These are phyloP conservation scores for Dimargaris xerosporica DNA, from an alignment of 192 early-diverging fungal species.

Conservation along the genomic window DNA sequence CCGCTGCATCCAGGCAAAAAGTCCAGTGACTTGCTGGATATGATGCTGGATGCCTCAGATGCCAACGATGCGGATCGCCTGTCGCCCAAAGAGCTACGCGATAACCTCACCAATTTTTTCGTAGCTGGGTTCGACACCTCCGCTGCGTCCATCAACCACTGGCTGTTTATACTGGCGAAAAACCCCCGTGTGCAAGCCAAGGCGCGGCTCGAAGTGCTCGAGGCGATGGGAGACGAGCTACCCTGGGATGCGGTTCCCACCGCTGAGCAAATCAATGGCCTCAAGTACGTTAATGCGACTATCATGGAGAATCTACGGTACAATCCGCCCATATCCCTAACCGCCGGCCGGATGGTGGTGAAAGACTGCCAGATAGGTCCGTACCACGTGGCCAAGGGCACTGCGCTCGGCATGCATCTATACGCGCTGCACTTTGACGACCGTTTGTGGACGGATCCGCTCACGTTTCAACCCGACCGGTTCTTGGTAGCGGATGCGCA, in stretches of 20 bases:
- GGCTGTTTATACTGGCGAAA: conserved; percentile 27
- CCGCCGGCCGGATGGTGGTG: conserved; percentile 20
- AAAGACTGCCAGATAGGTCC: conserved; percentile 23
- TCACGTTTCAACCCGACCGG: conserved; percentile 29
- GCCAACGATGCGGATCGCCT: conserved; percentile 15
- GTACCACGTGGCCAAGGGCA: conserved; percentile 22
- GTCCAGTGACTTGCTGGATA: conserved; percentile 29
- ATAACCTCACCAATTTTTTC: conserved; percentile 36
- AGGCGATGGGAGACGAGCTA: conserved; percentile 30
- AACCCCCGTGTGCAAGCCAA: conserved; percentile 32
- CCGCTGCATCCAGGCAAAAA: conserved; percentile 17
- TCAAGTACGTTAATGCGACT: conserved; percentile 31
- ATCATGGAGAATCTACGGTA: conserved; percentile 32
- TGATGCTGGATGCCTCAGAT: conserved; percentile 37
- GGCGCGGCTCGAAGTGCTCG: conserved; percentile 34
- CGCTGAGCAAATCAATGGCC: conserved; percentile 31
- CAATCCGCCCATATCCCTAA: conserved; percentile 30
- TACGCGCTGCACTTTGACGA: conserved; percentile 26
- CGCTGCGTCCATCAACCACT: conserved; percentile 33
- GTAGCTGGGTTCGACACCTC: conserved; percentile 43
- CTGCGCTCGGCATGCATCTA: conserved; percentile 23
- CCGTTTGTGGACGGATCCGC: conserved; percentile 22
- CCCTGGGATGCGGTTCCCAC: conserved; percentile 31
- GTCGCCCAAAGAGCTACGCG: conserved; percentile 26
- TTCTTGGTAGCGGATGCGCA: conserved; percentile 19